phyloP scores from a whole-genome alignment of 2,329 filamentous ascomycete genomes.

The Apiospora aurea region DNA sequence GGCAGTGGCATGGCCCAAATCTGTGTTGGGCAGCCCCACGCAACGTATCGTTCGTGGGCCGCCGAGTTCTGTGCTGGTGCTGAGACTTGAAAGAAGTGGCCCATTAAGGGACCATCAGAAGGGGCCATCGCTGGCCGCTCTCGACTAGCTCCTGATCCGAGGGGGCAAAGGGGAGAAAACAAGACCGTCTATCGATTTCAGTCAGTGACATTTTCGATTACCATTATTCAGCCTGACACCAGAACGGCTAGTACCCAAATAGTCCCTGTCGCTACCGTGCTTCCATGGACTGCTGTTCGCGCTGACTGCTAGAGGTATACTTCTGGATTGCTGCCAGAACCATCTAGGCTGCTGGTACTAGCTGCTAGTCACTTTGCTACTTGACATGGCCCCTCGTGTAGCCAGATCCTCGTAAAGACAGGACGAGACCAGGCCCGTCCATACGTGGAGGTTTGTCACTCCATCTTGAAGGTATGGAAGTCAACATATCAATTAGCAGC shows the following conservation, averaged over 20 bases:
- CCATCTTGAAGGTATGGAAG: background rate
- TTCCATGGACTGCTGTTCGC: background rate
- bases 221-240: slow-evolving; percentile 5
- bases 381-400: background rate
- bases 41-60: slow-evolving; percentile 9
- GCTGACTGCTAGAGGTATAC: background rate
- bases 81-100: slow-evolving; percentile 5
- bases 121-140: background rate
- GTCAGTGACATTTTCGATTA: background rate
- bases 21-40: slow-evolving; percentile 18
- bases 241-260: slow-evolving; percentile 1
- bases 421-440: background rate
- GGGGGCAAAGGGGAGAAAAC: slow-evolving; percentile 8
- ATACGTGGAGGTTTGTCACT: slow-evolving; percentile 11
- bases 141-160: background rate
- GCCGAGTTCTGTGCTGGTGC: background rate
- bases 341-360: background rate
- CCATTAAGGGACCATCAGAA: background rate
- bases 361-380: background rate
- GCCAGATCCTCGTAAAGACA: background rate
- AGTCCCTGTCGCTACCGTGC: slow-evolving; percentile 10
- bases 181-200: slow-evolving; percentile 20
- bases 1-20: background rate
- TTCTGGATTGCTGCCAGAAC: background rate
- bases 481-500: background rate